A percentile compares a stretch with the other conserved stretches of the same genome.
These are phyloP conservation scores for Mayamaea pseudoterrestris DNA, from an alignment of 108 stramenopile genomes.

Conservation along the genomic window DNA sequence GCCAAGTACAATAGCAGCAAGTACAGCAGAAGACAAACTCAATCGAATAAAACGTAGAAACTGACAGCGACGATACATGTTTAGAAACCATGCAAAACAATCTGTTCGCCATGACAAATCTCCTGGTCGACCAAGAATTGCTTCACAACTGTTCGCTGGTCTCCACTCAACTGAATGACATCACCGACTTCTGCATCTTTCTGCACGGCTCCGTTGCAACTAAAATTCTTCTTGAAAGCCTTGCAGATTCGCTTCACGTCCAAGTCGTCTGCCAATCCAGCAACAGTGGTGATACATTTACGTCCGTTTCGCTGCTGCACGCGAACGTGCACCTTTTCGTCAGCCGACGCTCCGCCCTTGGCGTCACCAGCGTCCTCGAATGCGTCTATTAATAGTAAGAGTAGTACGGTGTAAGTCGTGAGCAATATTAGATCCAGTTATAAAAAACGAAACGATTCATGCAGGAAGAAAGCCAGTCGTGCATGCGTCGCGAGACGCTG, in stretches of 20 bases:
- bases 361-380: slow-evolving; percentile 80
- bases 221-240: slow-evolving; percentile 98
- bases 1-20: no score
- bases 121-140: slow-evolving; percentile 93
- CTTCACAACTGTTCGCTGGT: slow-evolving; percentile 95
- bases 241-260: slow-evolving; percentile 97
- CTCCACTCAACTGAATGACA: slow-evolving; percentile 95
- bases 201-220: slow-evolving; percentile 96
- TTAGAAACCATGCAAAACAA: slow-evolving; percentile 90
- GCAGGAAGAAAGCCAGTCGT: no score
- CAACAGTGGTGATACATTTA: slow-evolving; percentile 98
- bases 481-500: no score
- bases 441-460: no score
- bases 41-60: no score
- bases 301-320: slow-evolving; percentile 97
- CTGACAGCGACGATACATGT: no score
- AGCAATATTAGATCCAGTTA: no score
- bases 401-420: no score
- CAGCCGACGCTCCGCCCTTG: slow-evolving; percentile 39
- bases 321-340: slow-evolving; percentile 95
- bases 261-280: slow-evolving; percentile 94
- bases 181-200: slow-evolving; percentile 90
- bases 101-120: slow-evolving; percentile 73
- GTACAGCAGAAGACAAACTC: no score
- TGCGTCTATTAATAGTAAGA: slow-evolving; percentile 36